Base-by-base conservation (phyloP, 225 moss, liverwort and hornwort species). In the Ulota crispa region DNA sequence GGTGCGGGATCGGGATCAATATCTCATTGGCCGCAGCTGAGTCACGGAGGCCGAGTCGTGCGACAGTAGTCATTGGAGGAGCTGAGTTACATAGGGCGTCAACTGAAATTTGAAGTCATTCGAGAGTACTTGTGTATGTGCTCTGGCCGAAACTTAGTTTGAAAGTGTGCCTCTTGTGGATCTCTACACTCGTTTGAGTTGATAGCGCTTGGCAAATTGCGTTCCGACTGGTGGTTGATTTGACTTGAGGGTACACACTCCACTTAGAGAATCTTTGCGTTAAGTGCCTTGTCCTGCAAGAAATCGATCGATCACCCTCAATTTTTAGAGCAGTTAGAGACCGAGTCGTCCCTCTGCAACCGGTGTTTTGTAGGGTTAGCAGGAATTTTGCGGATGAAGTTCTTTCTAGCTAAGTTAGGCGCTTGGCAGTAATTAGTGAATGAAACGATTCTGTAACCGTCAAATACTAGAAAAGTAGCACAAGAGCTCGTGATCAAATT, bases 141-240 rank as follows among this genome's bases (percentile, higher is more conserved):
- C 8, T 23, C 14, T 28, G 1, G 42, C 5, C 2, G 14, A n/a
- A 43, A 43, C 45, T 63, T 60, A 1, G 32, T 45, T 59, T 3
- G n/a, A 26, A 68, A 47, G 24, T 57, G 59, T 68, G 60, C 47
- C 34, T 61, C 10, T 24, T 66, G 28, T 70, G n/a, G 43, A 39
- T 55, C 4, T 28, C 52, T 13, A 9, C 8, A 26, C 32, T 76
- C 5, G 34, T 54, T 41, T 9, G n/a, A 18, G 20, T 28, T 57
- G 75, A 76, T 47, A 72, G 60, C 8, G 59, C 52, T 36, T 60
- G 59, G 14, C 47, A 34, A 76, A 70, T 80, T 63, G 70, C 27
- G 43, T 41, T 55, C 69, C 41, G 21, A 47, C 19, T 32, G 57
- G 71, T 57, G 65, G 7, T 41, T 41, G 42, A 57, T 47, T 72